Percentiles rank a stretch among this genome's conserved stretches.
phyloP scores from a whole-genome alignment of 306 rosid species.

The Cucurbita maxima region DNA sequence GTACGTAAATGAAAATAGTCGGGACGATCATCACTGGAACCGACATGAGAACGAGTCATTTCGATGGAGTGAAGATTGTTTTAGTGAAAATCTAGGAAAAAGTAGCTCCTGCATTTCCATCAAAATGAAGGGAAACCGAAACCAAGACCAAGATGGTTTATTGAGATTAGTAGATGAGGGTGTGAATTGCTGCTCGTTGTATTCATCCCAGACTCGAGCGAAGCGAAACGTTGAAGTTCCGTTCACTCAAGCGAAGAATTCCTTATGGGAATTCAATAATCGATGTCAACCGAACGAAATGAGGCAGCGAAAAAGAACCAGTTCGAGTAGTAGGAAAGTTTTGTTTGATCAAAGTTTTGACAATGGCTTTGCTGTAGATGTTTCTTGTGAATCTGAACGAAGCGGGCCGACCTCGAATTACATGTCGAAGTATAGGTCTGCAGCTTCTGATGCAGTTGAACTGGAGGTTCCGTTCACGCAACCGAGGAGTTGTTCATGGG shows the following conservation, averaged over 20 bases:
- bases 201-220: constrained; percentile 25
- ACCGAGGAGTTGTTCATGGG: constrained; percentile 4
- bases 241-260: constrained; percentile 35
- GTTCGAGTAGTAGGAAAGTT: background rate
- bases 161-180: background rate
- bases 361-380: background rate
- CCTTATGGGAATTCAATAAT: constrained; percentile 34
- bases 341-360: background rate
- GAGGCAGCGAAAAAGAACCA: constrained; percentile 17
- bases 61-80: constrained; percentile 15
- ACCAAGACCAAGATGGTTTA: background rate
- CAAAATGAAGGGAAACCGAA: background rate
- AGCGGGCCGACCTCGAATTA: background rate
- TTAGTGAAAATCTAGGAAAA: constrained; percentile 6
- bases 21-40: background rate
- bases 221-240: constrained; percentile 20
- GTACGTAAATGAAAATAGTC: background rate
- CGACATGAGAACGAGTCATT: background rate
- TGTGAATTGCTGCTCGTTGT: constrained; percentile 17
- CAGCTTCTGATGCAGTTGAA: background rate
- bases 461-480: constrained; percentile 5
- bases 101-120: constrained; percentile 8
- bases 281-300: constrained; percentile 23
- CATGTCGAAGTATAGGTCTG: background rate
- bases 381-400: background rate